Evolutionary conservation across 768 basidiomycete species (phyloP), one percentile per base, ranked within the genome.

Genomic region (Boletus rubescentipes): DNA sequence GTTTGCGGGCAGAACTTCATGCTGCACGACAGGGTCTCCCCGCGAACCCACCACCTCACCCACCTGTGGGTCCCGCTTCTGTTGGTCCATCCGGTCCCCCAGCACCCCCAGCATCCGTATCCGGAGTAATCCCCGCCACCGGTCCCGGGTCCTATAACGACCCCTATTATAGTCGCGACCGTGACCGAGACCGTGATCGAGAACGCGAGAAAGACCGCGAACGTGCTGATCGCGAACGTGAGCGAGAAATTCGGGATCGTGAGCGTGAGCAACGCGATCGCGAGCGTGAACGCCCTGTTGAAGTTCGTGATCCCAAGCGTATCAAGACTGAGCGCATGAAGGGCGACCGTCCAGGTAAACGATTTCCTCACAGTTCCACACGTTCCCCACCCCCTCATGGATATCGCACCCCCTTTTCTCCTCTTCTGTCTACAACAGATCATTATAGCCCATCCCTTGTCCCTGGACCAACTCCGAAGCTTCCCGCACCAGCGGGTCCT

Each of bases 1-100:
- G 86, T 31, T 79, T 93, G 12, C 80, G 92, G 23, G 73, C 80
- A 4, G 89, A 93, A 66, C 74, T 89, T 32, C 79, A 86, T 53
- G 72, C 79, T 2, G 65, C 76, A 21, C 79, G 83, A 9, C 75
- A 75, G 55, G 72, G 71, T 42, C 54, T 63, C 30, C 63, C 75
- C 14, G 59, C 72, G 50, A 65, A 67, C 48, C 71, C 67, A 12
- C 69, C 75, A 34, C 66, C 77, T 39, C 72, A 72, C 51, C 64
- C 66, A 37, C 53, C 64, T 6, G 71, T 69, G 29, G 72, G 67
- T 36, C 71, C 68, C 30, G 69, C 69, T 32, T 70, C 69, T 20
- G 62, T 67, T 3, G 71, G 67, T 48, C 69, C 71, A 49, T 67
- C 72, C 36, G 64, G 65, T 57, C 71, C 68, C 7, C 66, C 71